Conservation (phyloP, 768 basidiomycete genomes). For the Dentipellis sp. region DNA sequence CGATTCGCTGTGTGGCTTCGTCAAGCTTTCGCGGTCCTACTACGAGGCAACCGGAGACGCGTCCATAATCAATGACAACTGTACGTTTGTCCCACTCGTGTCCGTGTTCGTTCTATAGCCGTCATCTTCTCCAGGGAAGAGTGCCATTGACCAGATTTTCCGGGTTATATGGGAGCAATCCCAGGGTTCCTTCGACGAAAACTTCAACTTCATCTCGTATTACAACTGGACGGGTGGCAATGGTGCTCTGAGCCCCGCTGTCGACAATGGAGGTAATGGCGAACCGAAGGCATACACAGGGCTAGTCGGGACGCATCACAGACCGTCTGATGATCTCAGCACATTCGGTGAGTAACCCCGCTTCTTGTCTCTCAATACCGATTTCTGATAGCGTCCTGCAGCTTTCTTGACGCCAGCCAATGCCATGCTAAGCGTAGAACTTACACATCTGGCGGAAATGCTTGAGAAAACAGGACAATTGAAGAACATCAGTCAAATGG, state of each 20-base stretch:
- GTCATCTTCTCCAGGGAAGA: slow-evolving; percentile 38
- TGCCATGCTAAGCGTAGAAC: slow-evolving; percentile 74
- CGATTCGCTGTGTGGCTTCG: slow-evolving; percentile 70
- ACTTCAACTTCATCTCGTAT: slow-evolving; percentile 68
- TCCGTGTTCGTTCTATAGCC: background rate
- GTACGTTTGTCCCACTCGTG: slow-evolving; percentile 26
- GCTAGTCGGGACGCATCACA: slow-evolving; percentile 66
- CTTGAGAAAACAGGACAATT: slow-evolving; percentile 41
- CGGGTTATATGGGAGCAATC: slow-evolving; percentile 73
- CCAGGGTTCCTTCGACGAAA: slow-evolving; percentile 54
- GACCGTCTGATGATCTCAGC: slow-evolving; percentile 70
- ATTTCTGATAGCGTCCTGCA: slow-evolving; percentile 15
- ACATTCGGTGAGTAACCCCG: slow-evolving; percentile 39
- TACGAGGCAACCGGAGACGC: slow-evolving; percentile 62
- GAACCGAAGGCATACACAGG: slow-evolving; percentile 73
- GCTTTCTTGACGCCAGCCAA: slow-evolving; percentile 75
- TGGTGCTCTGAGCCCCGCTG: slow-evolving; percentile 53
- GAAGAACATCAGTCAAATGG: slow-evolving; percentile 41
- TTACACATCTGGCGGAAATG: slow-evolving; percentile 48
- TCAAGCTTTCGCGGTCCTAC: slow-evolving; percentile 69
- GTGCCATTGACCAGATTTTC: slow-evolving; percentile 64
- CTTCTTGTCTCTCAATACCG: background rate
- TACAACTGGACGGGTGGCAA: slow-evolving; percentile 76
- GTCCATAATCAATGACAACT: slow-evolving; percentile 65
- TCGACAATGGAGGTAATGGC: slow-evolving; percentile 61